Evolutionary conservation across 2,329 filamentous ascomycete genomes (phyloP), one percentile per base, ranked within the genome.

Genomic region (Pseudogymnoascus sp.): DNA sequence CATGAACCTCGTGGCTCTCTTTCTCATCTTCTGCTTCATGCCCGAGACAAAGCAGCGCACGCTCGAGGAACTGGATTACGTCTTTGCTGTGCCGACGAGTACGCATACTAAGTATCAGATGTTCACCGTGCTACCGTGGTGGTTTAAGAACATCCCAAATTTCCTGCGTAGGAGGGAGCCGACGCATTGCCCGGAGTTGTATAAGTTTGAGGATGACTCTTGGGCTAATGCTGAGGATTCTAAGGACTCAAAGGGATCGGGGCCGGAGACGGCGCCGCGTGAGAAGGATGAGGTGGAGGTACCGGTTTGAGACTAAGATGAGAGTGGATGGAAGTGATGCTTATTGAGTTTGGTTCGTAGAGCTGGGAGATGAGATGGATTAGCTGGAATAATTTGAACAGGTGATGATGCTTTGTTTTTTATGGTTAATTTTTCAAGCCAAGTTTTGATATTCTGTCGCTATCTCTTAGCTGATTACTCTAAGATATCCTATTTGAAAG

Each of bases 41-140:
- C 82, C 82, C 0, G 84, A 86, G 71, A 86, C 84, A 11, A 86
- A 86, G 73, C 82, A 72, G 25, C 64, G 69, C 8, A 71, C 70
- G 16, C 65, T 73, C 1, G 71, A 73, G 61, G 71, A 73, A 61
- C 61, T 73, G 31, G 70, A 73, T 67, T 82, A 82, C 86, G 53
- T 84, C 61, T 84, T 83, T 59, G 69, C 65, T 3, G 67, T 72
- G 5, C 64, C 70, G 4, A 71, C 68, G 1, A 63, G 68, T 31
- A 68, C 65, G 6, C 67, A 69, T 47, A 60, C 66, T 5, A 65
- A 63, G 33, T 71, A 70, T 38, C 69, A 70, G 44, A 21, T 70
- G 10, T 21, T 79, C 77, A 60, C 84, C 84, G 79, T 82, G 1
- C 70, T 86, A 23, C 86, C 85, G 0, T 88, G 80, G 75, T 88